A percentile compares a stretch with the other conserved stretches of the same genome.
Evolutionary conservation across 202 grass and related monocot genomes (phyloP).

Genomic region (Cymbopogon flexuosus): DNA sequence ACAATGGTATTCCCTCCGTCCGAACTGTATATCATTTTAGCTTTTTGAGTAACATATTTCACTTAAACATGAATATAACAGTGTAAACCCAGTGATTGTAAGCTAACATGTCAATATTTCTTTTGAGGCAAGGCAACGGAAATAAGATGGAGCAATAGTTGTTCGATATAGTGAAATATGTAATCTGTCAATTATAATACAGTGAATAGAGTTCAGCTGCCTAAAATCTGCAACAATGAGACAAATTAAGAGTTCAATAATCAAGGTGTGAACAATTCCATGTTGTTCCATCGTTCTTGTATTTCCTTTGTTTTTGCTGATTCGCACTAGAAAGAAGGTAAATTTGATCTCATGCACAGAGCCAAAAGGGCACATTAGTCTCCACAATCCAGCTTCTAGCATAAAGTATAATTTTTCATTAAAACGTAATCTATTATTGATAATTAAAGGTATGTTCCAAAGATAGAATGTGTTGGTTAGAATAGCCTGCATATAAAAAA

Average conservation of each 20-base stretch:
- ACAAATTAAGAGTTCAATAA: not conserved
- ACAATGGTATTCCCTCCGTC: not conserved
- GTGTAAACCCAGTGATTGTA: not conserved
- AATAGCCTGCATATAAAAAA: slow-evolving; percentile 2
- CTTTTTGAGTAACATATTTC: not conserved
- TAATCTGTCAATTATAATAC: not conserved
- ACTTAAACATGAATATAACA: not conserved
- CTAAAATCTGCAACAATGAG: not conserved
- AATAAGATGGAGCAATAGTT: not conserved
- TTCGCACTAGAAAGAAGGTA: not conserved
- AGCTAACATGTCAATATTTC: not conserved
- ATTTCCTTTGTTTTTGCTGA: not conserved
- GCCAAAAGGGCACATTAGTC: slow-evolving; percentile 1
- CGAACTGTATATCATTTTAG: not conserved
- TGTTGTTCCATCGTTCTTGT: not conserved
- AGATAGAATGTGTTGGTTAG: not conserved
- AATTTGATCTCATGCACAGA: not conserved
- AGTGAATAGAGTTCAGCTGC: not conserved
- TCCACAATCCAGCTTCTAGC: not conserved
- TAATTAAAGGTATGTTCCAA: not conserved
- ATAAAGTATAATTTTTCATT: not conserved
- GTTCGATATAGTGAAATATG: not conserved
- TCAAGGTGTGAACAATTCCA: not conserved
- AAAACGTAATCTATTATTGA: not conserved
- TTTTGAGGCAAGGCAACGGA: not conserved